A percentile compares a stretch with the other conserved stretches of the same genome.
These are phyloP conservation scores for Neurospora africana DNA, from an alignment of 495 filamentous ascomycete species.

Conservation along the genomic window DNA sequence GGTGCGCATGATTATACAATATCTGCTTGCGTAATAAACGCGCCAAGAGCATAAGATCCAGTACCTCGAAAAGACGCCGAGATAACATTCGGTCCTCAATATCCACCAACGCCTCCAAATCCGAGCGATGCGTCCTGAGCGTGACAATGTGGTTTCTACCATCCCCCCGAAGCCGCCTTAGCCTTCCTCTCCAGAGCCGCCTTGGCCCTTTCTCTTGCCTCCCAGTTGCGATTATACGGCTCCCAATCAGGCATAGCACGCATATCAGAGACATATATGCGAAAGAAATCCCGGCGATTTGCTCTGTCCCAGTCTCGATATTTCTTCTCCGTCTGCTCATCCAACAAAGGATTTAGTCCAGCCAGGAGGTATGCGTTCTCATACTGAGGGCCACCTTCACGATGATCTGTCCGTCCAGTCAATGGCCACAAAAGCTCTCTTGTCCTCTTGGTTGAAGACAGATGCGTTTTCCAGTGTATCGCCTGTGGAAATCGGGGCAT, in stretches of 20 bases:
- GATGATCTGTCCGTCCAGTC: slow-evolving; percentile 1
- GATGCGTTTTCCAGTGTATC: not conserved
- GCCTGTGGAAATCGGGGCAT: not conserved
- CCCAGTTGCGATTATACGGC: not conserved
- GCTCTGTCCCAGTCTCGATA: not conserved
- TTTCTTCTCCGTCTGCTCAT: not conserved
- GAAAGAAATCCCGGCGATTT: not conserved
- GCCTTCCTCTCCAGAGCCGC: not conserved
- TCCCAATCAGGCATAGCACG: not conserved
- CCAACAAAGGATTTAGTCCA: not conserved
- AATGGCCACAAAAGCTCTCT: not conserved
- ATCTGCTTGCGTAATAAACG: not conserved
- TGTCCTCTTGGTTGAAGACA: not conserved
- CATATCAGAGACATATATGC: not conserved
- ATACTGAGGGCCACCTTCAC: slow-evolving; percentile 11
- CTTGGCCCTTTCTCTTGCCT: not conserved
- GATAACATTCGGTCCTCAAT: not conserved
- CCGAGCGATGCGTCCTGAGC: not conserved
- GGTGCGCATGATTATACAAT: not conserved
- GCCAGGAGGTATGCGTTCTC: slow-evolving; percentile 1
- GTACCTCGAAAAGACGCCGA: not conserved
- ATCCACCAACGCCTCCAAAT: not conserved
- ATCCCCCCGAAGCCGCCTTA: not conserved
- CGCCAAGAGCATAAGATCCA: not conserved
- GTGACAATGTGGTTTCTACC: not conserved